phyloP scores from a whole-genome alignment of 306 rosid genomes.

The Gynostemma pentaphyllum region DNA sequence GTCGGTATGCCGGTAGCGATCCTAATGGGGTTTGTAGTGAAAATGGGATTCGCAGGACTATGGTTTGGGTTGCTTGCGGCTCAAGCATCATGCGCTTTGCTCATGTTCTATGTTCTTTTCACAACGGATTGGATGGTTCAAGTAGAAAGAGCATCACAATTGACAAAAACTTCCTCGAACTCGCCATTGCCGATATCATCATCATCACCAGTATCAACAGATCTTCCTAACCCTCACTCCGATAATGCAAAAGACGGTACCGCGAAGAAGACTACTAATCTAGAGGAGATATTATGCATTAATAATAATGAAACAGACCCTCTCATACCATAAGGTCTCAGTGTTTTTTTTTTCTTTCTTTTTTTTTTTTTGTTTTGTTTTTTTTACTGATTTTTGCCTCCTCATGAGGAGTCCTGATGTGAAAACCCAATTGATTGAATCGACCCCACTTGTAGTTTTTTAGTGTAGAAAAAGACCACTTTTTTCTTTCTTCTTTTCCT shows the following conservation, averaged over 20 bases:
- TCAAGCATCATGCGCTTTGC: conserved; percentile 64
- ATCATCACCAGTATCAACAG: neutral
- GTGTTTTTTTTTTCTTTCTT: neutral
- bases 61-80: conserved; percentile 98
- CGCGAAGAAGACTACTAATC: conserved; percentile 8
- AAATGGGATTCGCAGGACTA: conserved; percentile 71
- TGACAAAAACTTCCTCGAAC: conserved; percentile 24
- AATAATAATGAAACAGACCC: conserved; percentile 51
- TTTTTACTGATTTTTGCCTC: conserved; percentile 1
- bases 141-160: conserved; percentile 44
- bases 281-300: conserved; percentile 32
- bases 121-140: conserved; percentile 68
- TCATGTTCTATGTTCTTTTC: conserved; percentile 65
- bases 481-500: neutral
- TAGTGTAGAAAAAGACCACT: neutral
- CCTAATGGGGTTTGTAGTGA: conserved; percentile 43
- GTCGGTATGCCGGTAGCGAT: conserved; percentile 89
- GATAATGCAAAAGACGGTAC: neutral
- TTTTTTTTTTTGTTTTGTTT: conserved; percentile 1
- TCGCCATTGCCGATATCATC: conserved; percentile 19
- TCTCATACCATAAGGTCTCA: conserved; percentile 14
- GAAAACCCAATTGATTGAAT: conserved; percentile 14
- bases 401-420: conserved; percentile 4
- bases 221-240: neutral
- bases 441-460: conserved; percentile 7